phyloP scores from a whole-genome alignment of 352 stramenopile species.

The Phytophthora citricola region DNA sequence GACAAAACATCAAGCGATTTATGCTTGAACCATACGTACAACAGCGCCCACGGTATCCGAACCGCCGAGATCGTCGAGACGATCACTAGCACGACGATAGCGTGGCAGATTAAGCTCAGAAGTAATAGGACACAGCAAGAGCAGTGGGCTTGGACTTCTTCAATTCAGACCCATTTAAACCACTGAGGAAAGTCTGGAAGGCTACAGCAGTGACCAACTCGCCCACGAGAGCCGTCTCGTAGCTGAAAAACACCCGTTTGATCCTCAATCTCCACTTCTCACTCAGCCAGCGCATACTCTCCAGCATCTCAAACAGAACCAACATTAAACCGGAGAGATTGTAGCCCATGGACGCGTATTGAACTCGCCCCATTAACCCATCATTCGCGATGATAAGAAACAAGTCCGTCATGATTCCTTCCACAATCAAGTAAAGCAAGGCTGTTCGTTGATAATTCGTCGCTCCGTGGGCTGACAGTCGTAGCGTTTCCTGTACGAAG shows the following conservation, averaged over 20 bases:
- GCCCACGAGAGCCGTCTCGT: slow-evolving; percentile 18
- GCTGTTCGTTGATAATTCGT: slow-evolving; percentile 17
- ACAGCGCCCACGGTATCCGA: slow-evolving; percentile 1
- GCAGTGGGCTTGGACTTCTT: slow-evolving; percentile 16
- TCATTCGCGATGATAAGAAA: slow-evolving; percentile 34
- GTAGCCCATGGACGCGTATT: slow-evolving; percentile 34
- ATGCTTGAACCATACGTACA: slow-evolving; percentile 21
- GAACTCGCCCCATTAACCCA: slow-evolving; percentile 6
- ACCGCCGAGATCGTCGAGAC: slow-evolving; percentile 15
- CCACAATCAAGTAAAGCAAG: slow-evolving; percentile 27
- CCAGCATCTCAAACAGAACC: slow-evolving; percentile 38
- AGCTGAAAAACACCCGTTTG: slow-evolving; percentile 28
- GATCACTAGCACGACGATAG: slow-evolving; percentile 21
- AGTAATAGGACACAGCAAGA: slow-evolving; percentile 24
- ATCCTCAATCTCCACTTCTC: slow-evolving; percentile 9
- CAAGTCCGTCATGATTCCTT: slow-evolving; percentile 28
- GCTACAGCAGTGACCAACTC: slow-evolving; percentile 6
- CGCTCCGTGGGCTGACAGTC: slow-evolving; percentile 8
- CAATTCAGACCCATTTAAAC: slow-evolving; percentile 22
- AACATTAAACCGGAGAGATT: slow-evolving; percentile 31
- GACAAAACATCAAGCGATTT: slow-evolving; percentile 19
- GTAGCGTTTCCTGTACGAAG: slow-evolving; percentile 20
- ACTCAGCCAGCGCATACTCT: slow-evolving; percentile 14
- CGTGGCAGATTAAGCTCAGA: slow-evolving; percentile 27
- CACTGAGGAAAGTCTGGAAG: slow-evolving; percentile 17